Conservation (phyloP, 2,329 filamentous ascomycete species). For the Colletotrichum simmondsii region DNA sequence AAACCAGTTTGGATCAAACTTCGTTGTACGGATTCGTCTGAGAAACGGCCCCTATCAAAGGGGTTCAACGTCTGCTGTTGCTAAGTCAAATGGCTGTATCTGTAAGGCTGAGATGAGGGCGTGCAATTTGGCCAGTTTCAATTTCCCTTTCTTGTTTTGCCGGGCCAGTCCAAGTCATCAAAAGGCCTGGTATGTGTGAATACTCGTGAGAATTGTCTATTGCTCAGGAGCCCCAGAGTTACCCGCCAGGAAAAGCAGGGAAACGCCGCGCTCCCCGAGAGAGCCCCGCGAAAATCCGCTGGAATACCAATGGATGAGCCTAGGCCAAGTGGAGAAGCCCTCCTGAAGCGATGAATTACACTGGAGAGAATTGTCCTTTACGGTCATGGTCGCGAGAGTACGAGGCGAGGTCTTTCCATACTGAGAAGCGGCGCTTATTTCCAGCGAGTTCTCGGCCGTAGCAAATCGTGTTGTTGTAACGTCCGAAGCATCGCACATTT, state of each 20-base stretch:
- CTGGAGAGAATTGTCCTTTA: slow-evolving; percentile 2
- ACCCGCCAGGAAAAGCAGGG: slow-evolving; percentile 8
- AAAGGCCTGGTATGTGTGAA: neutral
- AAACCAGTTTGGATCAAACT: neutral
- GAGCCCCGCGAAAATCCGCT: slow-evolving; percentile 5
- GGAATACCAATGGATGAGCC: slow-evolving; percentile 12
- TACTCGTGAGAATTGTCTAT: neutral
- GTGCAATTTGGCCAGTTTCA: neutral
- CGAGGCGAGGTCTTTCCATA: slow-evolving; percentile 17
- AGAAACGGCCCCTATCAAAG: neutral
- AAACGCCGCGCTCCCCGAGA: slow-evolving; percentile 12
- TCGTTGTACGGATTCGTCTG: neutral
- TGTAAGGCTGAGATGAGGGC: slow-evolving; percentile 11
- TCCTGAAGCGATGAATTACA: neutral
- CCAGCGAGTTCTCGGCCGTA: slow-evolving; percentile 14
- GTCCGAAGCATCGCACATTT: neutral
- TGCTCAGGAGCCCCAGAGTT: slow-evolving; percentile 17
- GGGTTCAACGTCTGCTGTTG: neutral
- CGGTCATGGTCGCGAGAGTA: slow-evolving; percentile 30
- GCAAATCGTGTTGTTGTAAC: neutral
- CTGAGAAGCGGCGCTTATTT: neutral
- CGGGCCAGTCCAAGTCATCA: neutral
- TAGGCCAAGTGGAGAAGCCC: slow-evolving; percentile 4
- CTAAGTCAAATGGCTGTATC: neutral
- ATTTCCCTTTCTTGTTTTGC: neutral